A percentile compares a stretch with the other conserved stretches of the same genome.
phyloP scores from a whole-genome alignment of 805 yeast species.

The Dipodascopsis tothii region DNA sequence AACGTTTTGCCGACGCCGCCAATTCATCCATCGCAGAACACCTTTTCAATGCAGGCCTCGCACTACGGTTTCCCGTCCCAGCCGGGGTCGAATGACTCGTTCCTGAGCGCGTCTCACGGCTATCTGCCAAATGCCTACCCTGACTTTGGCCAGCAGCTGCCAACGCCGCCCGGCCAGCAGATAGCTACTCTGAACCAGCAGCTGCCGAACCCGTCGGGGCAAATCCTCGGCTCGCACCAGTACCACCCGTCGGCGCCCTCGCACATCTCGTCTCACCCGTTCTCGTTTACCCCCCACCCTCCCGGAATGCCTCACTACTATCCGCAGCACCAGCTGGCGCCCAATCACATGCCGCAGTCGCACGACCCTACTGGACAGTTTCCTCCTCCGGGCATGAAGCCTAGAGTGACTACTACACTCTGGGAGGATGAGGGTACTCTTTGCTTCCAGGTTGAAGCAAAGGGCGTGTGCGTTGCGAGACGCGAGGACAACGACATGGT shows the following conservation, averaged over 20 bases:
- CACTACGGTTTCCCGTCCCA: conserved; percentile 10
- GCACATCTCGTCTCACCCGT: conserved; percentile 10
- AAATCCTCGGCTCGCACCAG: neutral
- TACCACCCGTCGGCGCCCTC: conserved; percentile 1
- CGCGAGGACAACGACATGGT: conserved; percentile 84
- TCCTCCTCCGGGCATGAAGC: conserved; percentile 32
- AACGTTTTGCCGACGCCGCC: conserved; percentile 11
- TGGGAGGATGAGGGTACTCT: conserved; percentile 86
- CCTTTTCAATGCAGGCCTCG: conserved; percentile 4
- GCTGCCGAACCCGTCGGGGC: conserved; percentile 13
- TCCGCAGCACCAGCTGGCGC: conserved; percentile 23
- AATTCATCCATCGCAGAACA: conserved; percentile 6
- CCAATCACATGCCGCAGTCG: conserved; percentile 5
- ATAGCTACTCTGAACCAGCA: conserved; percentile 8
- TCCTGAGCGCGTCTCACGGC: conserved; percentile 6
- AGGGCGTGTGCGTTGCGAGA: conserved; percentile 70
- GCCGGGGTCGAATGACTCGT: neutral
- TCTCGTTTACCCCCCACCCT: conserved; percentile 13
- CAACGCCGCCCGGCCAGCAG: conserved; percentile 9
- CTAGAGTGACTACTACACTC: conserved; percentile 67
- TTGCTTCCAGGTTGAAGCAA: conserved; percentile 78
- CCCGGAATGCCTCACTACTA: conserved; percentile 26
- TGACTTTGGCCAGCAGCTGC: conserved; percentile 12
- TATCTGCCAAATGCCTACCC: conserved; percentile 3
- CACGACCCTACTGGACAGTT: conserved; percentile 28